Base-by-base conservation (phyloP, 176 grass and related monocot species). In the Ensete ventricosum region DNA sequence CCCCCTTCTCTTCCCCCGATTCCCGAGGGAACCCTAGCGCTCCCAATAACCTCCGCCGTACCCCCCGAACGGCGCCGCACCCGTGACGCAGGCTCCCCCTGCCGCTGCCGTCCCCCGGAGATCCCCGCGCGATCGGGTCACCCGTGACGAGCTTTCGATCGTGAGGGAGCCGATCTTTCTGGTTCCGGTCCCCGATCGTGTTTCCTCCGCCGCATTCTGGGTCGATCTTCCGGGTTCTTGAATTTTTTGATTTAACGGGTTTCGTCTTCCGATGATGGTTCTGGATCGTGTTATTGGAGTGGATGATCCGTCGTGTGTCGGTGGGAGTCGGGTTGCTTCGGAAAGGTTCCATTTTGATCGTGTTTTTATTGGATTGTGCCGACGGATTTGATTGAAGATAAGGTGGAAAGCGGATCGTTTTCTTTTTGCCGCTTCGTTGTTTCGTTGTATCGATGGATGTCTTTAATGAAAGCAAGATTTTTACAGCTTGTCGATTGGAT, bases 1-100 rank as follows among this genome's bases (percentile, higher is more conserved):
- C 79, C 55, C 59, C 67, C 70, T 55, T 43, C 77, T 53, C 74
- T 58, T 75, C 73, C 83, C 67, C 65, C 86, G 84, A 57, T 74
- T 81, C 85, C 79, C 80, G 84, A 88, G 86, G 82, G 20, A 69
- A 55, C 78, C 64, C 14, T 62, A 74, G 10, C 64, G 1, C 58
- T 26, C 12, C 64, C 73, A 64, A 24, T 73, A 57, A 52, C 55
- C 65, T 63, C 59, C 23, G n/a, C 14, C 26, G 14, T 9, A 17
- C 82, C 4, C 24, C 52, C 67, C 22, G 69, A 68, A 49, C 53
- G 34, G 11, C 26, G 12, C 43, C 43, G 34, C 34, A 43, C 34
- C 23, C 3, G 9, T n/a, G 22, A 21, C 53, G 26, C 63, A n/a
- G 26, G 12, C 64, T 87, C 23, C 76, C 79, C 51, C 63, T 19